Evolutionary conservation across 352 stramenopile species (phyloP), one percentile per base, ranked within the genome.

Genomic region (Phytophthora litchii): DNA sequence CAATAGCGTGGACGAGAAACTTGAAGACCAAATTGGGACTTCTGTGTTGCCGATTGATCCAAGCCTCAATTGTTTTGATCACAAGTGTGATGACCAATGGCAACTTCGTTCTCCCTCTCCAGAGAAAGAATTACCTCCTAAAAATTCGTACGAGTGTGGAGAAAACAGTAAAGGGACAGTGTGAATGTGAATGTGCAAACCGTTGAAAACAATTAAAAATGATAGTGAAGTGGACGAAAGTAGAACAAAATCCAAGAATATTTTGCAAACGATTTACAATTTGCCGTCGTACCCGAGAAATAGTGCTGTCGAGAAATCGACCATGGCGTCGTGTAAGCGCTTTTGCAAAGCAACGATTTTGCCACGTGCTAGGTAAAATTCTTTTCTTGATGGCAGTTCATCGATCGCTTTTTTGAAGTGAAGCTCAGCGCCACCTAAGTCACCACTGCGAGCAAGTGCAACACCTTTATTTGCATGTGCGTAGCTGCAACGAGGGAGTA

Each of bases 261-360:
- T 52, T 50, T 21, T 20, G 13, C 7, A 34, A 43, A 34, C 12
- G 17, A 32, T 3, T 85, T 78, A 93, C 14, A 93, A 42, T 52
- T 88, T 87, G 14, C 76, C 81, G 46, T 86, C 78, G 46, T 89
- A 91, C 13, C 83, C 83, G 13, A 93, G 68, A 50, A 79, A 76
- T 19, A 93, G 67, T 12, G 80, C 83, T 0, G 81, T 89, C 12
- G 81, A 87, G 59, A 90, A 93, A 46, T 93, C 78, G 25, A 91
- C 78, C 81, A 93, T 89, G 3, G 83, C 81, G 46, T 91, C 83
- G 36, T 91, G 81, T 41, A 91, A 55, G 3, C 79, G 79, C 63
- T 89, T 90, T 34, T 90, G 83, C 42, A 86, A 60, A 27, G 83
- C 77, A 35, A 91, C 73, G 37, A 93, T 76, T 57, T 87, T 86